Base-by-base conservation (phyloP, 768 basidiomycete species). In the Sistotremastrum niveocremeum region DNA sequence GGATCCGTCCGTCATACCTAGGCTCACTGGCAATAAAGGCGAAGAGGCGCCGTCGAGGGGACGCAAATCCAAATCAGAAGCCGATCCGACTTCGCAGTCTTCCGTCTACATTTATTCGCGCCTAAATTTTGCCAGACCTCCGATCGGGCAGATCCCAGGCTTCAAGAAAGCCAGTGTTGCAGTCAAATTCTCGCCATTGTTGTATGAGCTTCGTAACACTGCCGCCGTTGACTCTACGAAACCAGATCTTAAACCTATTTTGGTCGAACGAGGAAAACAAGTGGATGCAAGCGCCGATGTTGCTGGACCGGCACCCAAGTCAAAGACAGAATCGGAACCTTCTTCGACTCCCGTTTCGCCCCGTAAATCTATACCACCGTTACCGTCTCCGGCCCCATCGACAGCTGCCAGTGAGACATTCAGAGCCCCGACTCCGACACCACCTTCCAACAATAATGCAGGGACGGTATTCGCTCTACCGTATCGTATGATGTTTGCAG, bases 141-240 rank as follows among this genome's bases (percentile, higher is more conserved):
- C 95, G 0, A 78, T 98, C 47, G 95, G 91, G 9, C 91, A 93
- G 58, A 68, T 98, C 4, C 93, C 95, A 3, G 95, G 95, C 2
- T 88, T 97, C 68, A 89, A 90, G 65, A 95, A 94, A 54, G 83
- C 94, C 0, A 90, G 85, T 54, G 83, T 98, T 3, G 94, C 87
- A 1, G 90, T 99, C 35, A 71, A 81, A 40, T 99, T 98, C 63
- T 93, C 87, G 32, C 95, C 94, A 0, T 72, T 97, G 20, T 62
- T 99, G 37, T 98, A 91, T 56, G 90, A 97, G 56, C 68, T 97
- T n/a, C 71, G 94, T 29, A 20, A 20, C 20, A 70, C 72, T 6
- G 75, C 71, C 29, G 72, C 81, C 1, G 52, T 56, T 33, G 64
- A 61, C 11, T 63, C 60, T 7, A 45, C 44, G 12, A 56, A 61